These are phyloP conservation scores for Penicillium psychrosexuale DNA, from an alignment of 2,329 filamentous ascomycete species.

Conservation along the genomic window DNA sequence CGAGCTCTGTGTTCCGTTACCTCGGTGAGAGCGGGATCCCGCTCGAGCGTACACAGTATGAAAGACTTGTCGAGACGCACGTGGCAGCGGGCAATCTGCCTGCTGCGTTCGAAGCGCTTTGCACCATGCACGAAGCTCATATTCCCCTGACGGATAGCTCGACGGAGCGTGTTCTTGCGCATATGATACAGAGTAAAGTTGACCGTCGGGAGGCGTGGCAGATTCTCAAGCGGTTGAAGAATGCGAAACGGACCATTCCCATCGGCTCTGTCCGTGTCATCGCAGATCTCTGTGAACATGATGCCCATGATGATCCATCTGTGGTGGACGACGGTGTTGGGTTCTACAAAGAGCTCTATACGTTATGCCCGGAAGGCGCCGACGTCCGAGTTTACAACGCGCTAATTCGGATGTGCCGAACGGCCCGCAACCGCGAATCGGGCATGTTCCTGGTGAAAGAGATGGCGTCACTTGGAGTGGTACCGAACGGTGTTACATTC, in stretches of 20 bases:
- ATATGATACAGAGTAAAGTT: slow-evolving; percentile 50
- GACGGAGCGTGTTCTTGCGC: slow-evolving; percentile 60
- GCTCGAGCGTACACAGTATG: slow-evolving; percentile 69
- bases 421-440: slow-evolving; percentile 48
- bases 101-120: slow-evolving; percentile 66
- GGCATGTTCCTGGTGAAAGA: slow-evolving; percentile 63
- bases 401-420: slow-evolving; percentile 52
- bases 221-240: slow-evolving; percentile 56
- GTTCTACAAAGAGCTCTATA: slow-evolving; percentile 61
- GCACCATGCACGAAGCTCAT: slow-evolving; percentile 68
- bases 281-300: slow-evolving; percentile 51
- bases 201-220: slow-evolving; percentile 54
- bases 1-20: slow-evolving; percentile 66
- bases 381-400: slow-evolving; percentile 57
- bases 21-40: slow-evolving; percentile 57
- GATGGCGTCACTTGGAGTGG: slow-evolving; percentile 55
- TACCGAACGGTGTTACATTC: slow-evolving; percentile 59
- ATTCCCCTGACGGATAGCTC: slow-evolving; percentile 56
- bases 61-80: slow-evolving; percentile 72
- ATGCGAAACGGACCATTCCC: slow-evolving; percentile 50
- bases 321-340: slow-evolving; percentile 52
- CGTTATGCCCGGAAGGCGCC: slow-evolving; percentile 46
- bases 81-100: slow-evolving; percentile 57
- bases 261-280: slow-evolving; percentile 46
- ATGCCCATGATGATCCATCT: slow-evolving; percentile 32